These are phyloP conservation scores for Huntiella bhutanensis DNA, from an alignment of 2,329 filamentous ascomycete species.

Conservation along the genomic window DNA sequence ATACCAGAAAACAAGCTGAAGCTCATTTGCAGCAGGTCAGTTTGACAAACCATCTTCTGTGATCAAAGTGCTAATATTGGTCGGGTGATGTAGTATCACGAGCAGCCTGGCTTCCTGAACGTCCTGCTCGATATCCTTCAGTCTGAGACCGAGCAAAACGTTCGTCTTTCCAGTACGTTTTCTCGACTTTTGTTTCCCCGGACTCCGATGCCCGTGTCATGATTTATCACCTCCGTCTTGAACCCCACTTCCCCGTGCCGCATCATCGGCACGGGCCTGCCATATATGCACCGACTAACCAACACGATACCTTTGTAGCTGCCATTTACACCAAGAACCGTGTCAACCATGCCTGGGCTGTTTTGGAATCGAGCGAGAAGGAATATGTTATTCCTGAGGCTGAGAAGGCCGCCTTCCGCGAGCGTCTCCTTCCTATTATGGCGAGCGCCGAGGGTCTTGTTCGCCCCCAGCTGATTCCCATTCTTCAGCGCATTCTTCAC, in stretches of 20 bases:
- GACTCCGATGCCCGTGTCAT: neutral
- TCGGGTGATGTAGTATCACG: slow-evolving; percentile 50
- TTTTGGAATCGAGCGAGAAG: slow-evolving; percentile 48
- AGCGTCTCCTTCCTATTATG: slow-evolving; percentile 75
- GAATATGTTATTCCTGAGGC: slow-evolving; percentile 66
- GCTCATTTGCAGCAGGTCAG: slow-evolving; percentile 65
- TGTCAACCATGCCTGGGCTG: slow-evolving; percentile 79
- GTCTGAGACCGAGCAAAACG: slow-evolving; percentile 64
- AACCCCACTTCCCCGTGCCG: neutral
- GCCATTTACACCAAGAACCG: slow-evolving; percentile 97
- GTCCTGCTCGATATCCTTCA: slow-evolving; percentile 81
- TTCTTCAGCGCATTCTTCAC: slow-evolving; percentile 89
- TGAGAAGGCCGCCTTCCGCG: slow-evolving; percentile 72
- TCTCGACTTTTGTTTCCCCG: slow-evolving; percentile 7
- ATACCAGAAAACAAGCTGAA: slow-evolving; percentile 59
- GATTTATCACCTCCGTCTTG: neutral
- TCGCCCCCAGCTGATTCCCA: slow-evolving; percentile 80
- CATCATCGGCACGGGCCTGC: neutral
- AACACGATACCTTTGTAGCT: slow-evolving; percentile 32
- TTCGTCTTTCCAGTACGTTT: slow-evolving; percentile 71
- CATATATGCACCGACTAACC: neutral
- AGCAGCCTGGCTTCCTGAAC: slow-evolving; percentile 75
- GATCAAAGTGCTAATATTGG: too few species aligned
- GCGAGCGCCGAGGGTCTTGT: slow-evolving; percentile 63
- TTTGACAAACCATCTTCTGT: slow-evolving; percentile 7